Evolutionary conservation across 2,329 filamentous ascomycete genomes (phyloP).

Genomic region (Exophiala calicioides): DNA sequence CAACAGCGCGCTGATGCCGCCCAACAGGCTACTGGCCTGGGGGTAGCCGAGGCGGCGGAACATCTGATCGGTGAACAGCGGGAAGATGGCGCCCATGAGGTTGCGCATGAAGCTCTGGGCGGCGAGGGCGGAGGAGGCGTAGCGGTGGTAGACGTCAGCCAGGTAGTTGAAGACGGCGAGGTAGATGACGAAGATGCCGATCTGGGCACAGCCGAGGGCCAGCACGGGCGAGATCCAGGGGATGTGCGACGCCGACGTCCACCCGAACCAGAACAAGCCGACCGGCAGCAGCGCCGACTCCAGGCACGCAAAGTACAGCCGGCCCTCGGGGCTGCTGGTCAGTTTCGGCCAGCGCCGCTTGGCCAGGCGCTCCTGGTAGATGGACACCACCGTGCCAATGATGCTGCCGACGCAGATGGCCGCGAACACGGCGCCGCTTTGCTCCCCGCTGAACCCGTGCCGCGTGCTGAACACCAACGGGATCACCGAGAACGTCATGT

Average conservation of each 20-base stretch:
- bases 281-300: constrained; percentile 73
- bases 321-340: constrained; percentile 64
- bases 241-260: constrained; percentile 56
- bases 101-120: constrained; percentile 87
- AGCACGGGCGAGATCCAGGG: constrained; percentile 74
- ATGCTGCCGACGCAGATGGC: constrained; percentile 69
- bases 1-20: constrained; percentile 66
- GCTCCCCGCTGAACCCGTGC: constrained; percentile 67
- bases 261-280: constrained; percentile 80
- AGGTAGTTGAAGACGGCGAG: constrained; percentile 91
- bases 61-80: constrained; percentile 71
- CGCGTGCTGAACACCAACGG: constrained; percentile 72
- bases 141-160: constrained; percentile 81
- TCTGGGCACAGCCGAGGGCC: constrained; percentile 71
- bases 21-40: constrained; percentile 72
- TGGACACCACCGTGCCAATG: constrained; percentile 67
- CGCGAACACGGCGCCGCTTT: constrained; percentile 72
- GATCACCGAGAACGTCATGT: constrained; percentile 78
- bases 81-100: constrained; percentile 77
- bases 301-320: constrained; percentile 81
- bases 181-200: constrained; percentile 85
- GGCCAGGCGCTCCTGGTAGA: constrained; percentile 63
- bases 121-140: constrained; percentile 81
- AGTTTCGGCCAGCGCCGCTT: constrained; percentile 35
- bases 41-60: constrained; percentile 71